Conservation (phyloP, 2,329 filamentous ascomycete species). For the Aspergillus quadricinctus region DNA sequence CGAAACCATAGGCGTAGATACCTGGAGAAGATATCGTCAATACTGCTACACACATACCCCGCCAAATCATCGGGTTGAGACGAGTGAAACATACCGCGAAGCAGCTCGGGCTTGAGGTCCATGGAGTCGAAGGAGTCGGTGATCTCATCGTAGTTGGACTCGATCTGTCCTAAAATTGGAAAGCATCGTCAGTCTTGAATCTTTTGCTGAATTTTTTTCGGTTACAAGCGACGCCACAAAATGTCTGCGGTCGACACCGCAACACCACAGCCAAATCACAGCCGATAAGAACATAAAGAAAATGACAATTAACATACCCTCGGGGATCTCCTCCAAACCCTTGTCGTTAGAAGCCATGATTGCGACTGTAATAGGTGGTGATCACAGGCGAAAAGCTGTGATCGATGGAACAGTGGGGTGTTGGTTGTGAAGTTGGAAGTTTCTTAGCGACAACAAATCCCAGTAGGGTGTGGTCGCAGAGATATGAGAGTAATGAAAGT, state of each 20-base stretch:
- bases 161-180: constrained; percentile 78
- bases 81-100: constrained; percentile 64
- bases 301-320: constrained; percentile 62
- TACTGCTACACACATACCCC: constrained; percentile 24
- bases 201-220: constrained; percentile 7
- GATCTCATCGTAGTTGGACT: constrained; percentile 99
- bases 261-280: neutral
- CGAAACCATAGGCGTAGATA: constrained; percentile 99
- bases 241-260: neutral
- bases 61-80: constrained; percentile 5
- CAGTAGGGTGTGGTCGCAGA: constrained; percentile 24
- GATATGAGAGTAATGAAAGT: constrained; percentile 11
- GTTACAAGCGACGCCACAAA: constrained; percentile 1
- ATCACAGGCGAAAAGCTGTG: constrained; percentile 75
- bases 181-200: constrained; percentile 9
- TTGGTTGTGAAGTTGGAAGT: constrained; percentile 28
- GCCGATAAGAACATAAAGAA: constrained; percentile 3
- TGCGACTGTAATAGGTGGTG: constrained; percentile 57
- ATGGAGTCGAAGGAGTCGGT: constrained; percentile 99
- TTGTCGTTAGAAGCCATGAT: constrained; percentile 94
- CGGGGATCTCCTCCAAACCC: constrained; percentile 96
- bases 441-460: constrained; percentile 32
- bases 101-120: constrained; percentile 93
- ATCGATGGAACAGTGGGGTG: constrained; percentile 47
- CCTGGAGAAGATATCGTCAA: constrained; percentile 45